Evolutionary conservation across 805 yeast species (phyloP), one percentile per base, ranked within the genome.

Genomic region (Torulaspora microellipsoides): DNA sequence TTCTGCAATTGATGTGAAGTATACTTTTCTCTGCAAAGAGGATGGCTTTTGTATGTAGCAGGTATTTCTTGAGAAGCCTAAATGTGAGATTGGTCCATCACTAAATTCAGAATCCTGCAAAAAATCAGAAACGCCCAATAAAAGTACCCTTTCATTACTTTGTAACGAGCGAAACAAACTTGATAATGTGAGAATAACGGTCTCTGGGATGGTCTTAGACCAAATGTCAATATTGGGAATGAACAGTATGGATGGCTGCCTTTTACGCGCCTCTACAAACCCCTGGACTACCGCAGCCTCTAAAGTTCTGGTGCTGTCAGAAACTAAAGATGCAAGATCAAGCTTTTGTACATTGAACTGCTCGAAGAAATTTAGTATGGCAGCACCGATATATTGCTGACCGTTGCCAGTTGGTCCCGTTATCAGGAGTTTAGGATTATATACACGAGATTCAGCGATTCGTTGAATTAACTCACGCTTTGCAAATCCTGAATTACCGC

Each of bases 261-360:
- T 95, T 58, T 95, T 77, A 51, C 85, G 77, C 5, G 95, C 93
- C 65, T 93, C 99, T 15, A 84, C 71, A 56, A 93, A 83, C 32
- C 85, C 74, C 59, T 87, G 96, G 25, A 91, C 85, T 15, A 89
- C 73, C 1, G 85, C 75, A 57, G 87, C 83, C 61, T 93, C 99
- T 1, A 91, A 81, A 0, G 95, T 78, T 54, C 86, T 70, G 0
- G 88, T 78, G 7, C 91, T 72, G 54, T 91, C 97, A 11, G 88
- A 79, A 49, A 81, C 80, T 42, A 93, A 60, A 7, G 82, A 73
- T 1, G 89, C 85, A 45, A 93, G 68, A 59, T 93, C 99, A 33
- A 93, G 70, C 1, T 85, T 77, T 60, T 93, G 97, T 11, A 88
- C 81, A 57, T 88, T 91, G 55, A 83, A 87, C 0, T 96, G 95